These are phyloP conservation scores for Tolypocladium tropicale DNA, from an alignment of 2,329 filamentous ascomycete genomes.

Conservation along the genomic window DNA sequence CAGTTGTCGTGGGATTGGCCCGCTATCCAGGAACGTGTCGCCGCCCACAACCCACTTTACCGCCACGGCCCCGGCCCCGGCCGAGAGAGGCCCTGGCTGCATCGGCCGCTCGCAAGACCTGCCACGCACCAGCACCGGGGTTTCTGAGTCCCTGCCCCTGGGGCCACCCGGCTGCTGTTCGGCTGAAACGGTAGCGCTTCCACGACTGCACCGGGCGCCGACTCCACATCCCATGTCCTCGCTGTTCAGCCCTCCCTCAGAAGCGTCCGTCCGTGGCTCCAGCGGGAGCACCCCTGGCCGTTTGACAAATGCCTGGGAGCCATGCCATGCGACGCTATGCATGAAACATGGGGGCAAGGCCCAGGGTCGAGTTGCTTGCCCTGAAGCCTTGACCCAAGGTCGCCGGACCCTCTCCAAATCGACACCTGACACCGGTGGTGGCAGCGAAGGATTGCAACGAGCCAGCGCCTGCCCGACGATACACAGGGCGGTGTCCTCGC, in stretches of 20 bases:
- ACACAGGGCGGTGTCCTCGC: neutral
- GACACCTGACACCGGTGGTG: neutral
- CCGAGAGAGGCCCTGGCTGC: neutral
- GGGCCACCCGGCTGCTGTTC: neutral
- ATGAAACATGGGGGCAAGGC: slow-evolving; percentile 5
- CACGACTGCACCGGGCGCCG: neutral
- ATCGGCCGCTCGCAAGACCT: neutral
- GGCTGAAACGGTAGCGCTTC: neutral
- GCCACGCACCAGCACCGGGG: neutral
- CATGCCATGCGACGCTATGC: slow-evolving; percentile 1
- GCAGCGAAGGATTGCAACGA: neutral
- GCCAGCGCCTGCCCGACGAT: neutral
- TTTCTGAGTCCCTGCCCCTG: neutral
- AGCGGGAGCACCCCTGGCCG: neutral
- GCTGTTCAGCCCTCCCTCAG: neutral
- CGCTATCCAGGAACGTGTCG: neutral
- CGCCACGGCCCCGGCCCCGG: neutral
- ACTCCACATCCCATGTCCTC: neutral
- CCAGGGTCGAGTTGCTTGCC: neutral
- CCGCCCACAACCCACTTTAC: neutral
- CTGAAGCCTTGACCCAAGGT: neutral
- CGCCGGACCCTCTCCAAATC: neutral
- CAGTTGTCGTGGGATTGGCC: neutral
- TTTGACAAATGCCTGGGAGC: slow-evolving; percentile 5
- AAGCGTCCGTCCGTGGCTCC: neutral